These are phyloP conservation scores for Alternaria burnsii DNA, from an alignment of 2,329 filamentous ascomycete species.

Conservation along the genomic window DNA sequence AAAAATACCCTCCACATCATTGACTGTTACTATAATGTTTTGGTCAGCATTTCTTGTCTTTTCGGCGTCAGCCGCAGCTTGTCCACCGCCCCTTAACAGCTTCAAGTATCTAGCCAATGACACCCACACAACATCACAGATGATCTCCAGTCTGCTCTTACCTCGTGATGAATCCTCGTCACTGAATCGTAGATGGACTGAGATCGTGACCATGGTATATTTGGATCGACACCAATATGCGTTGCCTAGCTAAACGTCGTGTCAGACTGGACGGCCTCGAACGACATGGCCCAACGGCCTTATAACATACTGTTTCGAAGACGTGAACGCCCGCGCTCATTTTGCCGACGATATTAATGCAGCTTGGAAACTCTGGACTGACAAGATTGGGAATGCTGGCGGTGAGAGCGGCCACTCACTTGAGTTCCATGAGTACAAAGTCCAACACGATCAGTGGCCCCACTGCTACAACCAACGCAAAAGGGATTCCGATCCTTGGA, in stretches of 20 bases:
- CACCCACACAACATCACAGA: slow-evolving; percentile 2
- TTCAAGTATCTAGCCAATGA: slow-evolving; percentile 3
- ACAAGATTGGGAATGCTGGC: slow-evolving; percentile 3
- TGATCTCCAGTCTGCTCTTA: neutral
- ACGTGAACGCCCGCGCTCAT: neutral
- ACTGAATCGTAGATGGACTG: neutral
- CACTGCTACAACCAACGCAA: slow-evolving; percentile 4
- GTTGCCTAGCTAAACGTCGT: neutral
- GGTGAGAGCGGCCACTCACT: slow-evolving; percentile 4
- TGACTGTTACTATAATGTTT: neutral
- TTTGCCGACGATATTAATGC: slow-evolving; percentile 5
- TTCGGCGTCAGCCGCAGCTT: neutral
- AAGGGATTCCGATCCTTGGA: neutral
- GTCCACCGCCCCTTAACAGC: neutral
- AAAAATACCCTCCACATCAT: neutral
- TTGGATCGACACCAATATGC: neutral
- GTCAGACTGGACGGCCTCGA: slow-evolving; percentile 2
- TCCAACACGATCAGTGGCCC: neutral
- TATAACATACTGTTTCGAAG: slow-evolving; percentile 5
- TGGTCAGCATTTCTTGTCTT: neutral
- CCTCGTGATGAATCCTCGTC: neutral
- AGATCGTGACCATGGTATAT: slow-evolving; percentile 5
- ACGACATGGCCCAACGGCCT: slow-evolving; percentile 7
- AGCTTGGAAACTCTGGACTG: slow-evolving; percentile 10
- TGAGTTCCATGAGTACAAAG: slow-evolving; percentile 4